These are phyloP conservation scores for Wickerhamomyces subpelliculosus DNA, from an alignment of 805 yeast species.

Conservation along the genomic window DNA sequence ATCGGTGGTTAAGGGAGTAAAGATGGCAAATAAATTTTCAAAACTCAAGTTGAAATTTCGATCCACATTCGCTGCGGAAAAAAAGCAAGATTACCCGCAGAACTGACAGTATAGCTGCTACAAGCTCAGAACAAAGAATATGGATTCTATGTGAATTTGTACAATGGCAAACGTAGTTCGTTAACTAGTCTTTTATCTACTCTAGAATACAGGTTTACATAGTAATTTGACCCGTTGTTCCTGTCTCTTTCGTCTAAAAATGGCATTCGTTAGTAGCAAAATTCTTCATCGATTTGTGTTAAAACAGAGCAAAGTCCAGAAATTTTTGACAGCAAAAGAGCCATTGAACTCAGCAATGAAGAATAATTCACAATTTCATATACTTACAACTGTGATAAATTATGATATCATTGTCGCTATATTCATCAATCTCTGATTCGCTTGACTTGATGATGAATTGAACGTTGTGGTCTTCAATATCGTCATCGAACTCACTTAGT, in stretches of 20 bases:
- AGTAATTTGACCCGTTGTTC: neutral
- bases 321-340: neutral
- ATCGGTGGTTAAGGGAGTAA: no score
- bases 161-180: neutral
- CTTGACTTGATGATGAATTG: no score
- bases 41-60: neutral
- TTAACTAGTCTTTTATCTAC: neutral
- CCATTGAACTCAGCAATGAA: no score
- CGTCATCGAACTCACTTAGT: neutral
- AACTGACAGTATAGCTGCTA: no score
- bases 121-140: neutral
- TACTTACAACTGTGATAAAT: neutral
- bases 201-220: neutral
- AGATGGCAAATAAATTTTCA: slow-evolving; percentile 1
- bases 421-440: neutral
- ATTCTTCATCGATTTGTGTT: no score
- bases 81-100: neutral
- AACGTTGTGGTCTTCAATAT: no score
- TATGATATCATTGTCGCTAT: neutral
- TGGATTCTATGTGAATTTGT: neutral
- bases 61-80: neutral
- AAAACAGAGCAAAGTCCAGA: neutral
- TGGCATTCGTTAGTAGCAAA: no score
- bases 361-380: neutral
- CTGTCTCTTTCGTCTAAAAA: no score